Conservation (phyloP, 164 flowering plant genomes). For the Vitis rupestris region DNA sequence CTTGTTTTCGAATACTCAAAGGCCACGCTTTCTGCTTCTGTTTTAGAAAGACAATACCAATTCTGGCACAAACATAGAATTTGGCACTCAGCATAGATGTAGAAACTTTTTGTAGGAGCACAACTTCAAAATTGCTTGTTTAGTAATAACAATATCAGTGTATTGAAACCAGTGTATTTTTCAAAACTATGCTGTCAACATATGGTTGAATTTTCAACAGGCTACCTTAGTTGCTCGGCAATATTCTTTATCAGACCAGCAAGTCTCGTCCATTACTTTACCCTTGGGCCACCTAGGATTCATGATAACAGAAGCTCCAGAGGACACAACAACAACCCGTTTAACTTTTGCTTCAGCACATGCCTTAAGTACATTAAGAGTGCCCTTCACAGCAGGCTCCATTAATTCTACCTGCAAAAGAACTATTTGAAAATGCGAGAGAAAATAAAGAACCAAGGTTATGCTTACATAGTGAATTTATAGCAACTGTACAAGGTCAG, state of each 20-base stretch:
- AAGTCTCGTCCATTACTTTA: slow-evolving; percentile 40
- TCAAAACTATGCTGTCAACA: background rate
- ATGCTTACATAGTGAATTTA: no score
- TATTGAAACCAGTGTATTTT: background rate
- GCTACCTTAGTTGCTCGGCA: slow-evolving; percentile 35
- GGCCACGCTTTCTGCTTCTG: slow-evolving; percentile 51
- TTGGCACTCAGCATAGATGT: background rate
- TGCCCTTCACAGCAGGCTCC: slow-evolving; percentile 60
- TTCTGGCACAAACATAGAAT: slow-evolving; percentile 27
- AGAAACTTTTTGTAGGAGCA: background rate
- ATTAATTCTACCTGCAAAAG: slow-evolving; percentile 41
- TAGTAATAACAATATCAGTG: background rate
- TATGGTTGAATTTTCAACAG: background rate
- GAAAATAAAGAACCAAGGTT: background rate
- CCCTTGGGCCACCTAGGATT: slow-evolving; percentile 44
- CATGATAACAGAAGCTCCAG: slow-evolving; percentile 34
- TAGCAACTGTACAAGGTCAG: background rate
- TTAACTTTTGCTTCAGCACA: slow-evolving; percentile 38
- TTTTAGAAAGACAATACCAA: slow-evolving; percentile 54
- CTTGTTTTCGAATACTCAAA: slow-evolving; percentile 34
- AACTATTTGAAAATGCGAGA: background rate
- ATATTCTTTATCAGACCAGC: slow-evolving; percentile 51
- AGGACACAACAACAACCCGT: slow-evolving; percentile 51
- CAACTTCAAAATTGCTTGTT: background rate
- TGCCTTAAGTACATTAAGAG: slow-evolving; percentile 49